These are phyloP conservation scores for Pythium dissimile DNA, from an alignment of 352 stramenopile genomes.

Conservation along the genomic window DNA sequence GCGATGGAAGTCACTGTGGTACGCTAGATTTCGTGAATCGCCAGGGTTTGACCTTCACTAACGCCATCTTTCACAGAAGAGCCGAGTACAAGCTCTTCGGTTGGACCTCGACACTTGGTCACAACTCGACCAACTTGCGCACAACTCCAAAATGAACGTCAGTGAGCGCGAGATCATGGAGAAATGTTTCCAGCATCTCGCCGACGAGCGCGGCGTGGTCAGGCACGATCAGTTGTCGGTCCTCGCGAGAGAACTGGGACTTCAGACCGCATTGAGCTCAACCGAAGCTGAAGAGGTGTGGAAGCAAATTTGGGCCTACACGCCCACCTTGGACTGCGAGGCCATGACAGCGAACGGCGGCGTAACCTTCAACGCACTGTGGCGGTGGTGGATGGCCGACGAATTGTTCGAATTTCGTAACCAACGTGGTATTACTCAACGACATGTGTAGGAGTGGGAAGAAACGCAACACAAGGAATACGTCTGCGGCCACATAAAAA, in stretches of 20 bases:
- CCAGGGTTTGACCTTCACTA: not conserved
- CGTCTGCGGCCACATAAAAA: too few species aligned
- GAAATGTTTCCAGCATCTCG: constrained; percentile 32
- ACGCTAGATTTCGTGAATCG: not conserved
- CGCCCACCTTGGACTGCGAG: not conserved
- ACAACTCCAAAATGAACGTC: constrained; percentile 4
- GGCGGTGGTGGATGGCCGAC: constrained; percentile 60
- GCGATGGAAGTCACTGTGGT: constrained; percentile 42
- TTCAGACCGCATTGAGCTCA: constrained; percentile 23
- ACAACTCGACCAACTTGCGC: constrained; percentile 24
- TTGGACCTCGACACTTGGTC: constrained; percentile 26
- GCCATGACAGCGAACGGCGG: not conserved
- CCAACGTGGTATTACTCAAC: not conserved
- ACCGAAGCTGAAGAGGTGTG: constrained; percentile 57
- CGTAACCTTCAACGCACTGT: constrained; percentile 39
- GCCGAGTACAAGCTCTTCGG: constrained; percentile 38
- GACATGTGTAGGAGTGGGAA: not conserved
- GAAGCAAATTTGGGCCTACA: constrained; percentile 11
- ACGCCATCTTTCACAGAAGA: constrained; percentile 21
- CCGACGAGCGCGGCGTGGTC: constrained; percentile 14
- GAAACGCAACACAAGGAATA: too few species aligned
- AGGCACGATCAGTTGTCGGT: constrained; percentile 29
- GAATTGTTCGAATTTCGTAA: constrained; percentile 24
- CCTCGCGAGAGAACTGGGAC: constrained; percentile 32
- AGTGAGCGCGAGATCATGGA: constrained; percentile 36